Conservation (phyloP, 140 eudicot genomes). For the Anethum foeniculum region DNA sequence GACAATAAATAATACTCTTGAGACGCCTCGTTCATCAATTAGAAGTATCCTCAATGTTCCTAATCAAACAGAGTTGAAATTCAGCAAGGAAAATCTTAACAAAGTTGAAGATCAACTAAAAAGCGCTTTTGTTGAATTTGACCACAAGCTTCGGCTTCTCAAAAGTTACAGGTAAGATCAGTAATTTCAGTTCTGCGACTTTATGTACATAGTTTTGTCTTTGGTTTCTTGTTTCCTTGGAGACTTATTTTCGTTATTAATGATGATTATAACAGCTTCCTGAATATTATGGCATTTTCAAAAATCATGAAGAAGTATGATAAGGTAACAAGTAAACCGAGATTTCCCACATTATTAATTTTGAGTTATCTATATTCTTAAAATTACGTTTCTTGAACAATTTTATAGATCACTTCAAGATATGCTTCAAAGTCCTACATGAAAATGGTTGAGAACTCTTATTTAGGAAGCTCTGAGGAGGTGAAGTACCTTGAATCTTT, state of each 20-base stretch:
- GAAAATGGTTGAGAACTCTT: constrained; percentile 53
- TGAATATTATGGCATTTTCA: constrained; percentile 46
- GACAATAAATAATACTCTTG: constrained; percentile 2
- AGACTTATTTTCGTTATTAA: background rate
- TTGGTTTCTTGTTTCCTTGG: background rate
- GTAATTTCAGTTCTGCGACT: background rate
- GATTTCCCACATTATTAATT: background rate
- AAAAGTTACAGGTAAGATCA: constrained; percentile 21
- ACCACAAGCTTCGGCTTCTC: constrained; percentile 14
- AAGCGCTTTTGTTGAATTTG: constrained; percentile 5
- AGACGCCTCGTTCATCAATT: constrained; percentile 17
- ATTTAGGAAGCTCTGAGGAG: constrained; percentile 52
- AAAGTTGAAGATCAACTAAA: constrained; percentile 12
- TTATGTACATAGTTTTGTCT: background rate
- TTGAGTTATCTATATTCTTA: background rate
- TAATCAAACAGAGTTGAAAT: constrained; percentile 11
- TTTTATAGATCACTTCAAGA: constrained; percentile 44
- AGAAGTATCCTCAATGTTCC: constrained; percentile 14
- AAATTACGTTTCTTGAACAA: background rate
- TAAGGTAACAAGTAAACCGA: constrained; percentile 26
- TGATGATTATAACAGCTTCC: constrained; percentile 27
- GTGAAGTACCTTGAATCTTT: constrained; percentile 13
- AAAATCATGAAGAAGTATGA: constrained; percentile 68
- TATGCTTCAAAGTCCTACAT: constrained; percentile 46
- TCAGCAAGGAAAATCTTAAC: constrained; percentile 6